Evolutionary conservation across 345 rosid genomes (phyloP).

Genomic region (Trapa bicornis): DNA sequence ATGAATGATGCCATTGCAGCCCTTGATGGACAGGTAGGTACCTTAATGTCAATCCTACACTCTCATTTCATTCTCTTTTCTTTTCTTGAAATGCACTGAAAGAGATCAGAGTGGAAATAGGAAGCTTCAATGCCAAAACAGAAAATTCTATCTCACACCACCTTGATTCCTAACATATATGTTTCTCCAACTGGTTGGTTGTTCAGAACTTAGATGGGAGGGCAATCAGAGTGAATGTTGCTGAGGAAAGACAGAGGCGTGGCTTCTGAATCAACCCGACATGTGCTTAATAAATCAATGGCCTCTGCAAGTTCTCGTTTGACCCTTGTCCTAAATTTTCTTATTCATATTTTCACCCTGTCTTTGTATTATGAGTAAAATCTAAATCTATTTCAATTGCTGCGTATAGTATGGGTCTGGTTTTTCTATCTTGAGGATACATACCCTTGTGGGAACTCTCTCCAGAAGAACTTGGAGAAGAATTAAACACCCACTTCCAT

Average conservation of each 20-base stretch:
- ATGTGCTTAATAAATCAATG: too few relatives aligned
- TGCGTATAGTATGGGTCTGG: not conserved
- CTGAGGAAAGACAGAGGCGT: conserved; percentile 59
- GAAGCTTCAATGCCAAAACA: not conserved
- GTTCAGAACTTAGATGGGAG: conserved; percentile 69
- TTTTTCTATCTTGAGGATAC: not conserved
- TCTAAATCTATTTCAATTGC: too few relatives aligned
- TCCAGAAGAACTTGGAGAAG: not conserved
- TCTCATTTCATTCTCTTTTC: too few relatives aligned
- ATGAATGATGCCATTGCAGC: conserved; percentile 90
- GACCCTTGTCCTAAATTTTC: too few relatives aligned
- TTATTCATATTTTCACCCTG: too few relatives aligned
- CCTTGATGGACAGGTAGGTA: conserved; percentile 78
- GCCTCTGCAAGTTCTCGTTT: too few relatives aligned
- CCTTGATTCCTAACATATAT: not conserved
- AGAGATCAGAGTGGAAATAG: not conserved
- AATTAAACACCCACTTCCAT: not conserved
- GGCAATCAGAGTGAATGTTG: conserved; percentile 76
- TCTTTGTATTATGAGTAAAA: too few relatives aligned
- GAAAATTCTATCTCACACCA: not conserved
- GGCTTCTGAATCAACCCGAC: not conserved
- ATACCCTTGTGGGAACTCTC: too few relatives aligned
- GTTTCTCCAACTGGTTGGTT: not conserved
- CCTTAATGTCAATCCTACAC: not conserved
- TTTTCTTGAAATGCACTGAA: not conserved